Percentiles rank a stretch among this genome's conserved stretches.
phyloP scores from a whole-genome alignment of 1,139 yeast genomes.

The Taphrina communis region DNA sequence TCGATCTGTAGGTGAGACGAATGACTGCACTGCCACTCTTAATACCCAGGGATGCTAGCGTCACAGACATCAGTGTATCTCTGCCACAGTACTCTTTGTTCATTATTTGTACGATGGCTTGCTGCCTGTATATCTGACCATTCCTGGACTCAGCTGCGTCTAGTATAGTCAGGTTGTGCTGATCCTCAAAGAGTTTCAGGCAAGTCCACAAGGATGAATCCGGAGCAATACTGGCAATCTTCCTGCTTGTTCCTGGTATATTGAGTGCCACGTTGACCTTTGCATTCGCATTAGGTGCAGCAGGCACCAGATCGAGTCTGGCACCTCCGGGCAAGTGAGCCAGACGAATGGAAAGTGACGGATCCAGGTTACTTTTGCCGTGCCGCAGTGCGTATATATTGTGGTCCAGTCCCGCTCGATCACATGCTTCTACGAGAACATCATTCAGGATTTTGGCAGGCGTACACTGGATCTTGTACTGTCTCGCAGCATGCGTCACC shows the following conservation, averaged over 20 bases:
- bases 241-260: constrained; percentile 2
- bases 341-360: constrained; percentile 43
- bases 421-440: constrained; percentile 42
- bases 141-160: neutral
- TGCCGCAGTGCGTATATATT: constrained; percentile 29
- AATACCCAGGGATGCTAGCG: constrained; percentile 31
- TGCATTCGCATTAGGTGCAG: neutral
- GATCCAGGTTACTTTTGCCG: constrained; percentile 41
- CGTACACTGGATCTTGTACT: constrained; percentile 35
- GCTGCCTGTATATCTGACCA: neutral
- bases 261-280: constrained; percentile 26
- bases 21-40: constrained; percentile 34
- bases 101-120: constrained; percentile 11
- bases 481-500: constrained; percentile 31
- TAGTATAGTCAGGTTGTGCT: neutral
- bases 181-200: constrained; percentile 10
- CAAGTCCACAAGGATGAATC: constrained; percentile 7
- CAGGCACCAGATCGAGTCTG: constrained; percentile 35
- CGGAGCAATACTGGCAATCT: neutral
- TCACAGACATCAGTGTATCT: constrained; percentile 4
- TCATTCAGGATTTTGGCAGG: constrained; percentile 41
- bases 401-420: constrained; percentile 36
- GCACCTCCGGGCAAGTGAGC: constrained; percentile 44
- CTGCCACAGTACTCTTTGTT: constrained; percentile 9
- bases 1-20: constrained; percentile 17